Percentiles rank a stretch among this genome's conserved stretches.
These are phyloP conservation scores for Phytopythium ostracodes DNA, from an alignment of 352 stramenopile genomes.

Conservation along the genomic window DNA sequence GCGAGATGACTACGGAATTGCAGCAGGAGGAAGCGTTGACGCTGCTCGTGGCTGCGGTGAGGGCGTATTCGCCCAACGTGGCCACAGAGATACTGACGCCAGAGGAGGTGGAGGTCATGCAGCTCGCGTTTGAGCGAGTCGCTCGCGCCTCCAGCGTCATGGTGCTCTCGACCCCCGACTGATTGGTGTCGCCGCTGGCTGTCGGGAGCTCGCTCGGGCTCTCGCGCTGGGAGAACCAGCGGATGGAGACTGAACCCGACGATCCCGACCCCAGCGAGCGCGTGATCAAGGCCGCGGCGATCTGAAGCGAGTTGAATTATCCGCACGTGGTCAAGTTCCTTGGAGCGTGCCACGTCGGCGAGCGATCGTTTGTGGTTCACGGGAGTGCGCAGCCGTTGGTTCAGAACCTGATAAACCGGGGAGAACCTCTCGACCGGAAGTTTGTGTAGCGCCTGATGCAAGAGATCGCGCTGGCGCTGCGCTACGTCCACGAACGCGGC, in stretches of 20 bases:
- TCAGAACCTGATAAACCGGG: neutral
- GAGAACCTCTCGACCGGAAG: neutral
- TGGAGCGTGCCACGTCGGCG: conserved; percentile 5
- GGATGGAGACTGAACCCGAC: neutral
- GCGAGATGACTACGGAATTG: neutral
- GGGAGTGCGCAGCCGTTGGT: neutral
- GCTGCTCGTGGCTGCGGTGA: neutral
- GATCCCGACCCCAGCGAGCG: neutral
- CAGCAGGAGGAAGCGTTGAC: neutral
- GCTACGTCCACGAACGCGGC: neutral
- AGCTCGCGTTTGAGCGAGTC: conserved; percentile 1
- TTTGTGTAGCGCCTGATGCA: neutral
- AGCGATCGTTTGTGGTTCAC: neutral
- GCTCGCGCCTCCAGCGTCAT: neutral
- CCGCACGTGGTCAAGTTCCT: conserved; percentile 2
- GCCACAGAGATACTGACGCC: neutral
- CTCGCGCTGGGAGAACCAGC: neutral
- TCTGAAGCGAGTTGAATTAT: neutral
- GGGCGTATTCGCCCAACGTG: neutral
- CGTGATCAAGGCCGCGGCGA: neutral
- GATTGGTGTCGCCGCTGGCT: neutral
- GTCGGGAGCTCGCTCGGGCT: neutral
- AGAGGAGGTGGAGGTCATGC: neutral
- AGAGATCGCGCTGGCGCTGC: conserved; percentile 1
- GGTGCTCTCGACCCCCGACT: neutral